A percentile compares a stretch with the other conserved stretches of the same genome.
Conservation (phyloP, 1,139 yeast species). For the Hansenula lynferdii region DNA sequence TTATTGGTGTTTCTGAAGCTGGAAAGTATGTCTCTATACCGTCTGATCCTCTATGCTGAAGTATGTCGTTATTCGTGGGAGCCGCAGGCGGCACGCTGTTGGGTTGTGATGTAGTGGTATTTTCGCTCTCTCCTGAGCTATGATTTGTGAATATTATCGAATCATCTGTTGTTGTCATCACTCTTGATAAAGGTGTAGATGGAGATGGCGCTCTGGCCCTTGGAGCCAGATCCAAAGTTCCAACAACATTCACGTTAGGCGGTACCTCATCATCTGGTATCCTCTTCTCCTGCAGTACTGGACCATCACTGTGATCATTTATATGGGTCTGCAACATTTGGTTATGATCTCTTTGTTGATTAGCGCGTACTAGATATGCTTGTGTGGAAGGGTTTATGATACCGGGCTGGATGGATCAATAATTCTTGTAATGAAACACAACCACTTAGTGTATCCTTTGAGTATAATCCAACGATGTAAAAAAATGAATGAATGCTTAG, state of each 20-base stretch:
- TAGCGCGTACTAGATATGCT: no score
- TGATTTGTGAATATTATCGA: conserved; percentile 23
- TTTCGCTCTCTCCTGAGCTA: conserved; percentile 19
- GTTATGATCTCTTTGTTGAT: no score
- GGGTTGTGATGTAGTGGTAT: conserved; percentile 13
- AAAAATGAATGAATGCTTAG: no score
- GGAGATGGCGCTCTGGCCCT: conserved; percentile 3
- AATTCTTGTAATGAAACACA: no score
- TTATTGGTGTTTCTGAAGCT: background rate
- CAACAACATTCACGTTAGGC: background rate
- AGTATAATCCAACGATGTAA: no score
- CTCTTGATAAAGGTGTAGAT: conserved; percentile 19
- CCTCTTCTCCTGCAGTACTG: background rate
- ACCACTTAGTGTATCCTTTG: no score
- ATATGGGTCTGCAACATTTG: no score
- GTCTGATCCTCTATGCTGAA: no score
- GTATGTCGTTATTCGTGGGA: no score
- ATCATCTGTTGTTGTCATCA: conserved; percentile 18
- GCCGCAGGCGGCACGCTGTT: background rate
- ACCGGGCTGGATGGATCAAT: no score
- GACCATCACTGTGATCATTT: background rate
- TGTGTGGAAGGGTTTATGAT: no score
- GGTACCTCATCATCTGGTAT: background rate
- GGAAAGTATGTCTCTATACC: background rate
- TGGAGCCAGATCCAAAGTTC: background rate